Evolutionary conservation across 163 green algal species (phyloP).

Genomic region (Chloroidium sp.): DNA sequence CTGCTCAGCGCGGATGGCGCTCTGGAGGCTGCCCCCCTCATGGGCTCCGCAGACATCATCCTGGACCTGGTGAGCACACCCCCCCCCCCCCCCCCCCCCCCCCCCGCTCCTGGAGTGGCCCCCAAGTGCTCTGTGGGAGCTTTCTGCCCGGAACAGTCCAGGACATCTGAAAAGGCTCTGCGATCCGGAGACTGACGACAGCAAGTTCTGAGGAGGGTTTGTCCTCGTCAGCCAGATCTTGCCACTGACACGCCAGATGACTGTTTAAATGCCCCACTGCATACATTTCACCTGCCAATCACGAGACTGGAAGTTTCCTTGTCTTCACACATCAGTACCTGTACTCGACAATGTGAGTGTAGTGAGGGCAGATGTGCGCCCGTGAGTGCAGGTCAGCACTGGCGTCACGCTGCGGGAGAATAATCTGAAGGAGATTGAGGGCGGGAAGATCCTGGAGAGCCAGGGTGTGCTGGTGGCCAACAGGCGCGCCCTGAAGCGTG

Average conservation of each 20-base stretch:
- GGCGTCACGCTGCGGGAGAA: slow-evolving; percentile 96
- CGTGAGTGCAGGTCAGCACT: slow-evolving; percentile 38
- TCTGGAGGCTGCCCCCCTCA: slow-evolving; percentile 91
- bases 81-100: too few relatives aligned
- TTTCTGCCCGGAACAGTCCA: not conserved
- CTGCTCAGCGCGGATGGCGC: slow-evolving; percentile 80
- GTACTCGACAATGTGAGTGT: too few relatives aligned
- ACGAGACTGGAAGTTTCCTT: too few relatives aligned
- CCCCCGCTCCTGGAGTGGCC: not conserved
- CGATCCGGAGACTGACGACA: too few relatives aligned
- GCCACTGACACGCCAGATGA: too few relatives aligned
- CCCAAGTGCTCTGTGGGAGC: not conserved
- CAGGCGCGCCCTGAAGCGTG: slow-evolving; percentile 62
- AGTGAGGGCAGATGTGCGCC: not conserved
- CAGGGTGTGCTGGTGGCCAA: slow-evolving; percentile 90
- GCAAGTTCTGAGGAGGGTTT: too few relatives aligned
- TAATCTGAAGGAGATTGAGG: slow-evolving; percentile 90
- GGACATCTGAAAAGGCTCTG: too few relatives aligned
- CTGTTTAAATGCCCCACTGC: too few relatives aligned
- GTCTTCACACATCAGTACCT: too few relatives aligned
- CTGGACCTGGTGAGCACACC: slow-evolving; percentile 77
- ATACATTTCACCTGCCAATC: too few relatives aligned
- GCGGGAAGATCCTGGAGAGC: slow-evolving; percentile 69
- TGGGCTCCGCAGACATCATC: slow-evolving; percentile 97
- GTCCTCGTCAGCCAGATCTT: too few relatives aligned